phyloP scores from a whole-genome alignment of 768 basidiomycete species.

The Nevesoporus exiguus region DNA sequence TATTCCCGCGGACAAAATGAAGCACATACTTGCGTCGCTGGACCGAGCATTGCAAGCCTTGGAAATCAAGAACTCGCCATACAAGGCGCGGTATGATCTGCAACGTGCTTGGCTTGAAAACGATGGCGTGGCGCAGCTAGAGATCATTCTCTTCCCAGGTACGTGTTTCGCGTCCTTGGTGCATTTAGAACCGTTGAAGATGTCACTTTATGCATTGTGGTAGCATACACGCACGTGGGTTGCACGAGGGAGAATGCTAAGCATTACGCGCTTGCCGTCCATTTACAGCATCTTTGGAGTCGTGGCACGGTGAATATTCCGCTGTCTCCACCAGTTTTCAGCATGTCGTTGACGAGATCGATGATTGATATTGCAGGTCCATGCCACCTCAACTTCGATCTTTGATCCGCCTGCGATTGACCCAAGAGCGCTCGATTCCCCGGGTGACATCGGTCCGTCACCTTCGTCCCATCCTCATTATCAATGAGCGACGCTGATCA shows the following conservation, averaged over 20 bases:
- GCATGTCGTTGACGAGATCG: not conserved
- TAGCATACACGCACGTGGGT: slow-evolving; percentile 24
- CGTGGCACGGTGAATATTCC: slow-evolving; percentile 7
- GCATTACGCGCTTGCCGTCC: slow-evolving; percentile 9
- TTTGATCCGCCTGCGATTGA: slow-evolving; percentile 15
- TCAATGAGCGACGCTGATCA: too few relatives aligned
- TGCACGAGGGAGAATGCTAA: slow-evolving; percentile 11
- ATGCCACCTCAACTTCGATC: slow-evolving; percentile 13
- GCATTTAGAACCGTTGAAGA: not conserved
- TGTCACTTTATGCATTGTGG: not conserved
- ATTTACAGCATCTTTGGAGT: slow-evolving; percentile 17
- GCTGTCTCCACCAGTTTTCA: not conserved
- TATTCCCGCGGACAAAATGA: slow-evolving; percentile 12
- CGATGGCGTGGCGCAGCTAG: slow-evolving; percentile 13
- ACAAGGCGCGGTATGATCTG: slow-evolving; percentile 11
- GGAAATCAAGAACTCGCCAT: slow-evolving; percentile 12
- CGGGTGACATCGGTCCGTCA: not conserved
- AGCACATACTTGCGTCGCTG: slow-evolving; percentile 1
- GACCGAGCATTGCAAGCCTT: slow-evolving; percentile 7
- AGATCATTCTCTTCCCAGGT: slow-evolving; percentile 18
- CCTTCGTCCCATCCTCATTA: too few relatives aligned
- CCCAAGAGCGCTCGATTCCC: not conserved
- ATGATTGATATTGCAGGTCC: slow-evolving; percentile 2
- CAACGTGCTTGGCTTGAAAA: slow-evolving; percentile 18
- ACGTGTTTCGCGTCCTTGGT: not conserved